Evolutionary conservation across 192 early-diverging fungal species (phyloP), one percentile per base, ranked within the genome.

Genomic region (Dissophora ornata): DNA sequence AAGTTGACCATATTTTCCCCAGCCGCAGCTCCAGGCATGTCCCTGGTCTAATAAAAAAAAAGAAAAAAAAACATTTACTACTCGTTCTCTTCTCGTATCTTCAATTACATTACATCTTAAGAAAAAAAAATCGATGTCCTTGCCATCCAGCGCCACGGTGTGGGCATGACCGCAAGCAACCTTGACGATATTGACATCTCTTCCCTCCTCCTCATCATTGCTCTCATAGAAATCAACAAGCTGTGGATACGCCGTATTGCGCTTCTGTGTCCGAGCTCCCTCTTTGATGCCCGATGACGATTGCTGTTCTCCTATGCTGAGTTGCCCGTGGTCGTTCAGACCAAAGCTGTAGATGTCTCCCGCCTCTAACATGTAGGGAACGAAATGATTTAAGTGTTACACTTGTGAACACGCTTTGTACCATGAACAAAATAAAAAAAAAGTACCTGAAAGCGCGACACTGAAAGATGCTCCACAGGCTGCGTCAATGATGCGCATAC

Each of bases 321-420:
- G 46, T 54, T 71, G 73, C 7, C 80, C 80, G 48, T 69, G 58
- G 32, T 82, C 64, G 45, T 82, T 79, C 53, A 77, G 55, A 12
- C 80, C 80, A 65, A 82, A 82, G 2, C 68, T 73, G 29, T 82
- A 82, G 4, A 82, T 42, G 33, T 82, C 80, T n/a, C 73, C 68
- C 3, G 59, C 53, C 6, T 82, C 80, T 82, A n/a, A n/a, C n/a
- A n/a, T n/a, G n/a, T n/a, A n/a, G n/a, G n/a, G n/a, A n/a, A n/a
- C n/a, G n/a, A n/a, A n/a, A n/a, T n/a, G n/a, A n/a, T n/a, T n/a
- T n/a, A n/a, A n/a, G n/a, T n/a, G n/a, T n/a, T n/a, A n/a, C n/a
- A n/a, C n/a, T n/a, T n/a, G n/a, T n/a, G n/a, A n/a, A n/a, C n/a
- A n/a, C n/a, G n/a, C n/a, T n/a, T 40, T 24, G 25, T 18, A 46